These are phyloP conservation scores for Elaphomyces granulatus DNA, from an alignment of 495 filamentous ascomycete genomes.

Conservation along the genomic window DNA sequence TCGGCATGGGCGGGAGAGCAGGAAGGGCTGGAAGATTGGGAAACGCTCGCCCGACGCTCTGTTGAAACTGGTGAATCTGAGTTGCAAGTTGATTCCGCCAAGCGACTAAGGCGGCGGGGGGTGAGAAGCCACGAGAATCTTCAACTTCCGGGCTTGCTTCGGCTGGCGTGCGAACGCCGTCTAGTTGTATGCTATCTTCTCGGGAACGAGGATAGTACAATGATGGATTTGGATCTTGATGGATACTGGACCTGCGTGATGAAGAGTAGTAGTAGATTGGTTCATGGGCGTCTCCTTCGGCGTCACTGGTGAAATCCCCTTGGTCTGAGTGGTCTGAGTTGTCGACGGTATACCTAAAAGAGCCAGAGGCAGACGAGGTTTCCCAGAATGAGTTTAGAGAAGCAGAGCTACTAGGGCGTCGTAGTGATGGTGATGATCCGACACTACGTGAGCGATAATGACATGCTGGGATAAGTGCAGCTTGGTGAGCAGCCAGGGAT, in stretches of 20 bases:
- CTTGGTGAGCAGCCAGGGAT: conserved; percentile 43
- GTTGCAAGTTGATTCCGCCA: conserved; percentile 62
- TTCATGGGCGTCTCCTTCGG: conserved; percentile 20
- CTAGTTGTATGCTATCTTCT: conserved; percentile 12
- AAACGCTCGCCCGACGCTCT: conserved; percentile 51
- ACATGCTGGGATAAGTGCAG: conserved; percentile 35
- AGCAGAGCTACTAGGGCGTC: conserved; percentile 49
- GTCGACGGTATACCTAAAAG: conserved; percentile 29
- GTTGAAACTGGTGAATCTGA: conserved; percentile 70
- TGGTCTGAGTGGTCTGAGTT: conserved; percentile 33
- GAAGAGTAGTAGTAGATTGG: conserved; percentile 26
- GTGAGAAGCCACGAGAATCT: conserved; percentile 30
- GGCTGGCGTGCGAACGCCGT: conserved; percentile 3
- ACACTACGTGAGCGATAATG: conserved; percentile 44
- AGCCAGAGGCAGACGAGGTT: conserved; percentile 27
- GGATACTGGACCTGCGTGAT: conserved; percentile 30
- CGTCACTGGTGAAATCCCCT: conserved; percentile 26
- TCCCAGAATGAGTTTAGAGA: conserved; percentile 53
- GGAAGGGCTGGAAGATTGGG: conserved; percentile 50
- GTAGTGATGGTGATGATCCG: conserved; percentile 36
- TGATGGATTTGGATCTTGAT: conserved; percentile 21
- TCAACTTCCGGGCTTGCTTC: conserved; percentile 17
- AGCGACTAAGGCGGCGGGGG: conserved; percentile 50
- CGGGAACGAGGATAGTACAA: conserved; percentile 12
- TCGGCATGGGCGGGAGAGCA: conserved; percentile 41